Conservation (phyloP, 1,139 yeast genomes). For the Saccharomycopsis hybrid region DNA sequence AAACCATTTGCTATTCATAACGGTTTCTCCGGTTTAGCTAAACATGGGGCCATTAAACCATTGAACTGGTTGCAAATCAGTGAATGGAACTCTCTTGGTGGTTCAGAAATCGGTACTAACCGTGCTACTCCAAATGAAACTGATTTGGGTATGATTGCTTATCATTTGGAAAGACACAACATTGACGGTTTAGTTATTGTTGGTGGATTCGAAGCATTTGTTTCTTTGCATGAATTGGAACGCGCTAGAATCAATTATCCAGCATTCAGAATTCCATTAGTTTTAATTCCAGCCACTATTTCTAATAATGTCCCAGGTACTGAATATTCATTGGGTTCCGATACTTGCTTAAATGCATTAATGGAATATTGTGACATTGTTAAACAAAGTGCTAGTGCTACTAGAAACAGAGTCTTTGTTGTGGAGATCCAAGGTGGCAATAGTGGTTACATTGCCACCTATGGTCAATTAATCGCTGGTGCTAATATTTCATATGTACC, state of each 20-base stretch:
- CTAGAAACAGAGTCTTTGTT: conserved; percentile 90
- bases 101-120: conserved; percentile 94
- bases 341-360: conserved; percentile 86
- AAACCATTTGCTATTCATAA: conserved; percentile 80
- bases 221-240: conserved; percentile 74
- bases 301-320: conserved; percentile 98
- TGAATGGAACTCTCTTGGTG: conserved; percentile 88
- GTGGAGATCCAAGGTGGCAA: conserved; percentile 98
- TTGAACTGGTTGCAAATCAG: conserved; percentile 82
- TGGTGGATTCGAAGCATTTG: conserved; percentile 95
- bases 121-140: conserved; percentile 71
- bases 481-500: conserved; percentile 93
- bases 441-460: conserved; percentile 87
- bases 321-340: conserved; percentile 89
- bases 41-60: conserved; percentile 70
- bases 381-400: conserved; percentile 90
- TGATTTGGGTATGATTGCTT: conserved; percentile 85
- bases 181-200: conserved; percentile 83
- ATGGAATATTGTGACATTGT: conserved; percentile 91
- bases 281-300: conserved; percentile 88
- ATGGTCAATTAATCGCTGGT: conserved; percentile 82
- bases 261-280: conserved; percentile 89
- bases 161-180: conserved; percentile 75
- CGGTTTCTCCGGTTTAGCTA: conserved; percentile 86
- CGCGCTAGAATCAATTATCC: conserved; percentile 71